Percentiles rank a stretch among this genome's conserved stretches.
Evolutionary conservation across 2,329 filamentous ascomycete genomes (phyloP).

Genomic region (Immersiporthe knoxdaviesiana): DNA sequence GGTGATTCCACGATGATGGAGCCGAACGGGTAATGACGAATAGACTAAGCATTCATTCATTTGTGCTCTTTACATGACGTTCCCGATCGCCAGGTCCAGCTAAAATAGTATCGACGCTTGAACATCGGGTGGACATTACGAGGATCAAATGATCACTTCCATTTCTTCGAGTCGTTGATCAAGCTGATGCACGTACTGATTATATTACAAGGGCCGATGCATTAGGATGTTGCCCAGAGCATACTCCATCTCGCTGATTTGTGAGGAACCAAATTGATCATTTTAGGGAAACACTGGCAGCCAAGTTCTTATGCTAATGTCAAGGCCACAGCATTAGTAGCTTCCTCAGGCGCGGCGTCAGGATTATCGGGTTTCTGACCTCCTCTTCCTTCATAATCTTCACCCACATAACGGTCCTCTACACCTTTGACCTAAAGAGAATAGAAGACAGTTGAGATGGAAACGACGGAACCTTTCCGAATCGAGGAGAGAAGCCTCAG

Average conservation of each 20-base stretch:
- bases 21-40: conserved; percentile 5
- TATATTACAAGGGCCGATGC: neutral
- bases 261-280: too few species aligned
- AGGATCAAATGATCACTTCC: neutral
- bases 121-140: neutral
- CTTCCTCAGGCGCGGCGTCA: neutral
- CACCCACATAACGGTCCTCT: neutral
- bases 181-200: neutral
- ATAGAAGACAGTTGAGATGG: neutral
- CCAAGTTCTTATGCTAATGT: too few species aligned
- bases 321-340: neutral
- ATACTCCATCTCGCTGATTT: neutral
- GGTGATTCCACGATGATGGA: neutral
- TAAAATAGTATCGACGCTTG: neutral
- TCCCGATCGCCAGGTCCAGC: neutral
- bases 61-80: neutral
- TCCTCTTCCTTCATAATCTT: neutral
- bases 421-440: neutral
- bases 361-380: neutral
- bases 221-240: neutral
- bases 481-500: neutral
- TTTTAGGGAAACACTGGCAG: too few species aligned
- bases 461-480: neutral
- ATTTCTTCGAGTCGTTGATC: neutral
- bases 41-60: neutral